These are phyloP conservation scores for Barnettozyma botsteinii DNA, from an alignment of 805 yeast genomes.

Conservation along the genomic window DNA sequence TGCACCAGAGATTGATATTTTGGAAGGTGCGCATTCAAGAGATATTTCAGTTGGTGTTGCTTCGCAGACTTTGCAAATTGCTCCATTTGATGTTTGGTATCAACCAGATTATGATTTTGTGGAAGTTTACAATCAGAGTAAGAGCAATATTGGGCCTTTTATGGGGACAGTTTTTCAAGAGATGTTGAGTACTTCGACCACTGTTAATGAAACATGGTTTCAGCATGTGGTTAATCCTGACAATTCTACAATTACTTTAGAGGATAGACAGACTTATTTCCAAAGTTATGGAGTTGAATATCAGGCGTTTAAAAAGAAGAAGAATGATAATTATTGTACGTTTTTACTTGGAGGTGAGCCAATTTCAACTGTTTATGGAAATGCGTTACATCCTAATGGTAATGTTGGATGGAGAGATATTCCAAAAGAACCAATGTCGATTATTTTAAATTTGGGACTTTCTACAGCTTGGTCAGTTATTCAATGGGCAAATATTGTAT, in stretches of 20 bases:
- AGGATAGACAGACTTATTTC: constrained; percentile 38
- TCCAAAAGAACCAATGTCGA: constrained; percentile 89
- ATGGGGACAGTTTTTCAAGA: constrained; percentile 93
- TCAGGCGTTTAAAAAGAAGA: constrained; percentile 44
- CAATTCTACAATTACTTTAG: constrained; percentile 15
- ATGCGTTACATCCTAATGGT: constrained; percentile 84
- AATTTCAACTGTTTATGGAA: constrained; percentile 65
- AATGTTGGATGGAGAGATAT: constrained; percentile 79
- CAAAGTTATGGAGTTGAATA: constrained; percentile 80
- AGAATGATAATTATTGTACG: constrained; percentile 63
- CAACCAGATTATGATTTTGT: constrained; percentile 80
- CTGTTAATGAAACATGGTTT: constrained; percentile 80
- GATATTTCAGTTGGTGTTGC: constrained; percentile 50
- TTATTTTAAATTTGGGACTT: constrained; percentile 81
- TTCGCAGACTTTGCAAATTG: constrained; percentile 88
- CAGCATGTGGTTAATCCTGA: constrained; percentile 42
- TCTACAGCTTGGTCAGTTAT: constrained; percentile 93
- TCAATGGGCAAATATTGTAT: constrained; percentile 74
- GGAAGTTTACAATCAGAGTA: constrained; percentile 60
- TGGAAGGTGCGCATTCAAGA: constrained; percentile 72
- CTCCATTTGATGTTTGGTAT: constrained; percentile 94
- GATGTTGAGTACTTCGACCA: constrained; percentile 80
- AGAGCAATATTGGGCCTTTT: constrained; percentile 80
- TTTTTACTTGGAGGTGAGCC: constrained; percentile 86
- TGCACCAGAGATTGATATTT: constrained; percentile 89